Base-by-base conservation (phyloP, 768 basidiomycete genomes). In the Phaffia tasmanica region DNA sequence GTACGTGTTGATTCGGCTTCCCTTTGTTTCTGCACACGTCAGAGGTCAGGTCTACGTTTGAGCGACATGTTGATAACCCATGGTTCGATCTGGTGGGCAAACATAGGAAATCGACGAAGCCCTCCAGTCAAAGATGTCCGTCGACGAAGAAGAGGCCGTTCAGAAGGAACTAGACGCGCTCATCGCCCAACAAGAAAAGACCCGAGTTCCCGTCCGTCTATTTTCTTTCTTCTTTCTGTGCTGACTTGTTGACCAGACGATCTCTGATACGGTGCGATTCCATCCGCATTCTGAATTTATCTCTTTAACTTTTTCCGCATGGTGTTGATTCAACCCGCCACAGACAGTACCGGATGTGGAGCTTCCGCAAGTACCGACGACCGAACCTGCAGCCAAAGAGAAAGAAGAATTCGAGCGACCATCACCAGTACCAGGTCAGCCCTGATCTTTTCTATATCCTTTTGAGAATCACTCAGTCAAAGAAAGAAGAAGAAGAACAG, bases 91-190 rank as follows among this genome's bases (percentile, higher is more conserved):
- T 0, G 9, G 42, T 29, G 29, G 1, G 27, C 14, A n/a, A 3
- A 16, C n/a, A n/a, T 69, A 99, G 95, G 95, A 99, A 83, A 86
- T 99, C 61, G 82, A 87, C 69, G 86, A 89, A 74, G 83, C 94
- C 79, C 79, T 99, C 25, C 82, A 86, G 58, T 89, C 86, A 70
- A 85, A 80, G 51, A 81, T 99, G 69, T 86, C 86, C 1, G 74
- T 85, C 16, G 92, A 94, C 55, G 95, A 99, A 56, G 95, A 99
- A 74, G 93, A 95, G 51, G 86, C 85, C 19, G 94, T 99, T 0
- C 89, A 93, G 73, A 80, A 80, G 6, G 95, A 99, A 74, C 79
- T 99, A 30, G 78, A 77, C 30, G 79, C 81, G 60, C 77, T 99
- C 16, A 84, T 93, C 74, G 78, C 76, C 19, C 83, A 84, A 71